Conservation (phyloP, 1,284 basidiomycete genomes). For the Austroboletus olivaceoglutinosus region DNA sequence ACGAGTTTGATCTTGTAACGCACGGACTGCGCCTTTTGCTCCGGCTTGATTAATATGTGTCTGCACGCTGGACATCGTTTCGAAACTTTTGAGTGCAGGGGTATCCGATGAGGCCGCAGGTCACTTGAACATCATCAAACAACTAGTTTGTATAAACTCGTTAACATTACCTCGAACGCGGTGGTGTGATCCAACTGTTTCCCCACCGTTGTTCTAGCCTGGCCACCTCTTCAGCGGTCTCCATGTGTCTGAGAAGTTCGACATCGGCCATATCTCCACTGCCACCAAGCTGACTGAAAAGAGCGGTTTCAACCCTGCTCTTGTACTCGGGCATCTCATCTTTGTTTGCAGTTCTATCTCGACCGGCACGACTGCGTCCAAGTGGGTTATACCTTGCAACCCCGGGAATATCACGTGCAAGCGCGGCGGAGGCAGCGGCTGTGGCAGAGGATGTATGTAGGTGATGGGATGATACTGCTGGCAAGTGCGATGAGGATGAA, state of each 20-base stretch:
- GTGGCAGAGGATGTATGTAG: slow-evolving; percentile 75
- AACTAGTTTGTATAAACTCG: neutral
- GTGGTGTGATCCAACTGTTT: slow-evolving; percentile 72
- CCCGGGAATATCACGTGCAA: slow-evolving; percentile 77
- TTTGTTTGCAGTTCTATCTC: slow-evolving; percentile 61
- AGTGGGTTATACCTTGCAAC: slow-evolving; percentile 71
- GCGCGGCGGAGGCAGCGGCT: slow-evolving; percentile 80
- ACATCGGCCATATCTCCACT: slow-evolving; percentile 68
- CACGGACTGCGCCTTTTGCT: slow-evolving; percentile 91
- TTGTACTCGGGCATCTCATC: slow-evolving; percentile 76
- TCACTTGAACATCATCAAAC: slow-evolving; percentile 51
- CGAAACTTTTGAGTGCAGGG: slow-evolving; percentile 88
- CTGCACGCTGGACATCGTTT: slow-evolving; percentile 94
- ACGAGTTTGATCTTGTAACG: slow-evolving; percentile 97
- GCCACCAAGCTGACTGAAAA: slow-evolving; percentile 50
- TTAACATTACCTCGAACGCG: slow-evolving; percentile 55
- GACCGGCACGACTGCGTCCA: slow-evolving; percentile 50
- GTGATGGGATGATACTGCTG: slow-evolving; percentile 53
- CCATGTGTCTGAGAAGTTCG: slow-evolving; percentile 64
- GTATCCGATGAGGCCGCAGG: slow-evolving; percentile 83
- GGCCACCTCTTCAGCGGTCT: slow-evolving; percentile 63
- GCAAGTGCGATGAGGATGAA: slow-evolving; percentile 58
- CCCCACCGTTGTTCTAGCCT: slow-evolving; percentile 79
- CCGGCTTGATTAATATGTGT: slow-evolving; percentile 97
- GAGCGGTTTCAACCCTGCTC: slow-evolving; percentile 61